Evolutionary conservation across 768 basidiomycete species (phyloP).

Genomic region (Royoungia palumana): DNA sequence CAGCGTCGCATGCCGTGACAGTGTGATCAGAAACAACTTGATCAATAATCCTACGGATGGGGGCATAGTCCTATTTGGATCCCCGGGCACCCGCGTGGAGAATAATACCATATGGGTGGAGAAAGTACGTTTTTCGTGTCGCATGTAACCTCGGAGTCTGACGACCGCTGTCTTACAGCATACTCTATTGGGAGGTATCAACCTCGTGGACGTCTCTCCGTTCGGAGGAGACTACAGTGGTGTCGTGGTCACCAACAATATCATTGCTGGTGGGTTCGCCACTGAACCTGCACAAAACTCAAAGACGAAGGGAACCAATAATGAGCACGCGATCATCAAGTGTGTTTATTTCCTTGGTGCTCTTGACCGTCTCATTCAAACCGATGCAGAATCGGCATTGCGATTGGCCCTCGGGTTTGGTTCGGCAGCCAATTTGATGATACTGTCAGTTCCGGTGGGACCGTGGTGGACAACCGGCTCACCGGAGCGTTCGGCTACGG

Average conservation of each 20-base stretch:
- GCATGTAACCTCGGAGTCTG: not conserved
- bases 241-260: slow-evolving; percentile 65
- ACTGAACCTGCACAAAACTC: slow-evolving; percentile 39
- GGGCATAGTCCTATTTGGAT: slow-evolving; percentile 74
- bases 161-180: slow-evolving; percentile 37
- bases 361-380: slow-evolving; percentile 5
- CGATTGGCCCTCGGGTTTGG: slow-evolving; percentile 75
- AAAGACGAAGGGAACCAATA: slow-evolving; percentile 52
- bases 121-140: slow-evolving; percentile 42
- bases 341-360: slow-evolving; percentile 30
- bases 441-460: slow-evolving; percentile 52
- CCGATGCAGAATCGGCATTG: slow-evolving; percentile 69
- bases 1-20: slow-evolving; percentile 65
- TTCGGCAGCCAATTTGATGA: slow-evolving; percentile 57
- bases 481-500: slow-evolving; percentile 73
- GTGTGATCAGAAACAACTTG: slow-evolving; percentile 63
- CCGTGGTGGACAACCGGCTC: slow-evolving; percentile 54
- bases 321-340: slow-evolving; percentile 67
- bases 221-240: slow-evolving; percentile 64
- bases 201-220: slow-evolving; percentile 70
- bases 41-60: slow-evolving; percentile 75
- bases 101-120: slow-evolving; percentile 76
- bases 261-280: slow-evolving; percentile 67
- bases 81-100: slow-evolving; percentile 67
- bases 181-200: slow-evolving; percentile 73